Conservation (phyloP, 345 rosid species). For the Trapa bicornis region DNA sequence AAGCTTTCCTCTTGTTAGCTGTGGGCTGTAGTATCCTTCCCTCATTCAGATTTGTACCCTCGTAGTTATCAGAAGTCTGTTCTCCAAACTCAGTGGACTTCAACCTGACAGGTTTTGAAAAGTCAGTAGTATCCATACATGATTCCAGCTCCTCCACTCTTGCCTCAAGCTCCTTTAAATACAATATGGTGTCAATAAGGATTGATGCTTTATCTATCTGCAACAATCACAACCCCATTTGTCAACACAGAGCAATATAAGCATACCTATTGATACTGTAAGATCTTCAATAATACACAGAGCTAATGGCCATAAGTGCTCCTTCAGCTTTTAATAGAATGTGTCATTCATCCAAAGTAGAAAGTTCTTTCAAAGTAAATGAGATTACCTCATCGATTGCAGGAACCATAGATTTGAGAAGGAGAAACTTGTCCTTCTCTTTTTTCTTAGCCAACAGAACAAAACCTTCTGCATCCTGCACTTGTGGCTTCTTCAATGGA, state of each 20-base stretch:
- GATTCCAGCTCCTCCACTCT: slow-evolving; percentile 74
- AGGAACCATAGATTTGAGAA: slow-evolving; percentile 64
- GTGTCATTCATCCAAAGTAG: too few relatives aligned
- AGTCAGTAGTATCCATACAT: slow-evolving; percentile 44
- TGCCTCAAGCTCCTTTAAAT: slow-evolving; percentile 57
- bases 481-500: slow-evolving; percentile 14
- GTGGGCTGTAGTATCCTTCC: slow-evolving; percentile 26
- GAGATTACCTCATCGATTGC: slow-evolving; percentile 50
- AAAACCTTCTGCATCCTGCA: neutral
- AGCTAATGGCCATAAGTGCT: too few relatives aligned
- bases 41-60: slow-evolving; percentile 17
- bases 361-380: too few relatives aligned
- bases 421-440: slow-evolving; percentile 39
- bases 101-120: slow-evolving; percentile 30
- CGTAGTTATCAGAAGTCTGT: slow-evolving; percentile 60
- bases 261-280: too few relatives aligned
- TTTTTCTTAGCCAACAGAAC: slow-evolving; percentile 16
- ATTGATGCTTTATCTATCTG: slow-evolving; percentile 74
- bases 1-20: slow-evolving; percentile 57
- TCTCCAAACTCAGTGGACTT: slow-evolving; percentile 35
- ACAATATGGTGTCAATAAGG: slow-evolving; percentile 68
- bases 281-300: too few relatives aligned
- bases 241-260: neutral
- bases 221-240: slow-evolving; percentile 6
- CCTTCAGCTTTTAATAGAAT: too few relatives aligned